Evolutionary conservation across 495 filamentous ascomycete genomes (phyloP).

Genomic region (Aspergillus haitiensis): DNA sequence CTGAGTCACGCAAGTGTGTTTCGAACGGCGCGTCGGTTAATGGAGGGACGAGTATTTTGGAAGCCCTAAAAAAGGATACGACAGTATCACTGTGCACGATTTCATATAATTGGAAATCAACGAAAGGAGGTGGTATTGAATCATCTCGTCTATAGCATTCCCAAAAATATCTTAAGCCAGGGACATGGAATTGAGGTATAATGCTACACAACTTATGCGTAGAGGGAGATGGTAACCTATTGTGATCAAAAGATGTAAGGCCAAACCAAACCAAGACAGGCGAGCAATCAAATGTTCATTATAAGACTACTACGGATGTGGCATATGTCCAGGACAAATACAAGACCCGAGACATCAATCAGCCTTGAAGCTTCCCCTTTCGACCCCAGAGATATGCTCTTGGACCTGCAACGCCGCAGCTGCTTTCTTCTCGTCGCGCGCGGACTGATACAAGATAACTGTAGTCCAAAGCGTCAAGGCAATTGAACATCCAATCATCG

Average conservation of each 20-base stretch:
- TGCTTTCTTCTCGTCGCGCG: conserved; percentile 18
- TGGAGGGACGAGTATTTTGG: conserved; percentile 57
- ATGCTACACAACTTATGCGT: background rate
- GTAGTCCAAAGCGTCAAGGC: conserved; percentile 53
- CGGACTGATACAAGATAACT: conserved; percentile 38
- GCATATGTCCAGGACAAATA: too few relatives aligned
- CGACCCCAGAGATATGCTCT: background rate
- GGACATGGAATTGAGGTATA: too few relatives aligned
- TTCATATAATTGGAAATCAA: background rate
- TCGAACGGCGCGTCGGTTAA: conserved; percentile 55
- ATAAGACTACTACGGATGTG: background rate
- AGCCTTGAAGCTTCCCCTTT: background rate
- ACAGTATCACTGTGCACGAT: too few relatives aligned
- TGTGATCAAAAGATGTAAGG: too few relatives aligned
- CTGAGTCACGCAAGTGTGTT: conserved; percentile 50
- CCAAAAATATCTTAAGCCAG: too few relatives aligned
- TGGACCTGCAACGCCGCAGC: background rate
- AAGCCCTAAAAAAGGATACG: conserved; percentile 22
- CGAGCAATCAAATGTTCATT: background rate
- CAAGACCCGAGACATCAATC: background rate
- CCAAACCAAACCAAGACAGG: too few relatives aligned
- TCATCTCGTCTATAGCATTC: too few relatives aligned
- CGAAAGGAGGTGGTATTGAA: background rate
- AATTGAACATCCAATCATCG: conserved; percentile 57
- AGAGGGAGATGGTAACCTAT: background rate